Evolutionary conservation across 2,329 filamentous ascomycete species (phyloP).

Genomic region (Microsporum audouinii): DNA sequence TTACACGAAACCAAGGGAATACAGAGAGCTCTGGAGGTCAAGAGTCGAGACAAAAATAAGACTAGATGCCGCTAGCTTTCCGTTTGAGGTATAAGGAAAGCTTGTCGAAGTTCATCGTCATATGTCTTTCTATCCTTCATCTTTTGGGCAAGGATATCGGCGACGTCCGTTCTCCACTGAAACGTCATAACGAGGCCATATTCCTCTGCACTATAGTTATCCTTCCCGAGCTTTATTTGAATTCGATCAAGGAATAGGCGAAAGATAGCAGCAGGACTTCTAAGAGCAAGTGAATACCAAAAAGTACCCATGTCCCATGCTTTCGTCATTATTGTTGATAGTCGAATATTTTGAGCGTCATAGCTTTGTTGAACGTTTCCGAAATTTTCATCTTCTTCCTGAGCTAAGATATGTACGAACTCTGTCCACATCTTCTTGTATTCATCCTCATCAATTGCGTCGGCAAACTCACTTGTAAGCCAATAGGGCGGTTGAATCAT

Average conservation of each 20-base stretch:
- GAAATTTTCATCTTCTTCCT: slow-evolving; percentile 6
- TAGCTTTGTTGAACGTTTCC: background rate
- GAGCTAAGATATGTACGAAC: slow-evolving; percentile 15
- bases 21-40: too few species aligned
- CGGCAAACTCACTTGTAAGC: slow-evolving; percentile 17
- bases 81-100: slow-evolving; percentile 8
- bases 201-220: slow-evolving; percentile 10
- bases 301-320: slow-evolving; percentile 7
- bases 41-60: too few species aligned
- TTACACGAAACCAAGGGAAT: too few species aligned
- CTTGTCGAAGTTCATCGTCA: background rate
- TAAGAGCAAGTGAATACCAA: slow-evolving; percentile 8
- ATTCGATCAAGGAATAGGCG: background rate
- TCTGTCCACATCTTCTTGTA: slow-evolving; percentile 14
- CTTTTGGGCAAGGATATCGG: slow-evolving; percentile 11
- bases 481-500: slow-evolving; percentile 24
- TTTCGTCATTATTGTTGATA: slow-evolving; percentile 10
- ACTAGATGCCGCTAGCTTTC: background rate
- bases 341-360: background rate
- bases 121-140: slow-evolving; percentile 14
- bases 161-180: slow-evolving; percentile 11
- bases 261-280: slow-evolving; percentile 5
- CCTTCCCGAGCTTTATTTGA: slow-evolving; percentile 9
- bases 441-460: slow-evolving; percentile 12
- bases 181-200: slow-evolving; percentile 13